Evolutionary conservation across 768 basidiomycete species (phyloP).

Genomic region (Symmetrospora coprosmae): DNA sequence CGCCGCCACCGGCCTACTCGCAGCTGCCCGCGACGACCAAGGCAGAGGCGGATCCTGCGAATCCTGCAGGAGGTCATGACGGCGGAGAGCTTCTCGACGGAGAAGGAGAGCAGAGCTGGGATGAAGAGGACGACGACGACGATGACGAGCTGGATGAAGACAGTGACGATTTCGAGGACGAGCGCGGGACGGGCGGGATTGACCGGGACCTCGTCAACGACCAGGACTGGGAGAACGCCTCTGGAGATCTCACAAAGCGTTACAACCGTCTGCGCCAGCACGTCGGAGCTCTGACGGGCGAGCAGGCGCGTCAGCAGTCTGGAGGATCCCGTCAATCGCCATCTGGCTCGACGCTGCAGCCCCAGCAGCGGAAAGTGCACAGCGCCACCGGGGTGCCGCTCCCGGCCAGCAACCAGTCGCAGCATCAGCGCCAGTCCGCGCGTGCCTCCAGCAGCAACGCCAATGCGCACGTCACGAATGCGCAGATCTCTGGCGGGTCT

Average conservation of each 20-base stretch:
- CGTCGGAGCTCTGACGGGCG: conserved; percentile 45
- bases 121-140: not conserved
- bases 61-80: no score
- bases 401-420: conserved; percentile 1
- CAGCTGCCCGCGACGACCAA: conserved; percentile 4
- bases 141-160: not conserved
- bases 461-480: not conserved
- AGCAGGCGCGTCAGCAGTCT: conserved; percentile 48
- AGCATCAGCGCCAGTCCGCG: not conserved
- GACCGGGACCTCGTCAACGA: conserved; percentile 53
- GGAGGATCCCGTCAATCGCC: conserved; percentile 47
- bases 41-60: no score
- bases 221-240: conserved; percentile 7
- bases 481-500: no score
- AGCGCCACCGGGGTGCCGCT: conserved; percentile 21
- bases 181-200: conserved; percentile 47
- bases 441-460: not conserved
- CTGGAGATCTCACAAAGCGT: conserved; percentile 89
- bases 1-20: conserved; percentile 11
- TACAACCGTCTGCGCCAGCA: conserved; percentile 90
- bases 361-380: no score
- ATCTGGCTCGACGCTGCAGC: conserved; percentile 23
- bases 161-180: conserved; percentile 23
- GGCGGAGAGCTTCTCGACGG: no score
- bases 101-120: no score